These are phyloP conservation scores for Globisporangium lucens DNA, from an alignment of 352 stramenopile genomes.

Conservation along the genomic window DNA sequence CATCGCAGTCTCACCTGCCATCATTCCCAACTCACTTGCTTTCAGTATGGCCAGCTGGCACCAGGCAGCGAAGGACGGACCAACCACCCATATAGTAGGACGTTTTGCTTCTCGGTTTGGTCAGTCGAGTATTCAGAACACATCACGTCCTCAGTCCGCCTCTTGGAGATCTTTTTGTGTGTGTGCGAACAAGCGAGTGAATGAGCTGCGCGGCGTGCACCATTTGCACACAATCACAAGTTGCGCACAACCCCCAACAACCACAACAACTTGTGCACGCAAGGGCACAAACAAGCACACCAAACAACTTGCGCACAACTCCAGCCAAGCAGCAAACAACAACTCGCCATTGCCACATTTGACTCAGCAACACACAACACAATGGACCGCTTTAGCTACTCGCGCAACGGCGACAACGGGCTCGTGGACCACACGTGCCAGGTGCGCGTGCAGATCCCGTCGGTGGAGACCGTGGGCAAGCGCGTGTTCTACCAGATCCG, in stretches of 20 bases:
- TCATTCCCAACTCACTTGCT: background rate
- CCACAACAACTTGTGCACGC: background rate
- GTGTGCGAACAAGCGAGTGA: background rate
- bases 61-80: constrained; percentile 6
- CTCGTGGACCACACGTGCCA: constrained; percentile 67
- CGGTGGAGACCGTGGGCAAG: constrained; percentile 36
- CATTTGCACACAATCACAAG: background rate
- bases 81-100: background rate
- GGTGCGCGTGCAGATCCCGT: constrained; percentile 63
- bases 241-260: background rate
- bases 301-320: background rate
- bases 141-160: background rate
- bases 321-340: background rate
- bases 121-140: background rate
- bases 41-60: constrained; percentile 4
- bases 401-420: constrained; percentile 65
- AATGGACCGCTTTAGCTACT: constrained; percentile 82
- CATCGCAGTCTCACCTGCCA: background rate
- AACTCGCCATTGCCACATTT: constrained; percentile 2
- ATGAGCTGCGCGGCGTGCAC: background rate
- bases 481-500: constrained; percentile 71
- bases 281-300: background rate
- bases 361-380: background rate
- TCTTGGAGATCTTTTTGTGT: constrained; percentile 14
- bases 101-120: background rate